Conservation (phyloP, 2,329 filamentous ascomycete species). For the Beauveria bassiana region DNA sequence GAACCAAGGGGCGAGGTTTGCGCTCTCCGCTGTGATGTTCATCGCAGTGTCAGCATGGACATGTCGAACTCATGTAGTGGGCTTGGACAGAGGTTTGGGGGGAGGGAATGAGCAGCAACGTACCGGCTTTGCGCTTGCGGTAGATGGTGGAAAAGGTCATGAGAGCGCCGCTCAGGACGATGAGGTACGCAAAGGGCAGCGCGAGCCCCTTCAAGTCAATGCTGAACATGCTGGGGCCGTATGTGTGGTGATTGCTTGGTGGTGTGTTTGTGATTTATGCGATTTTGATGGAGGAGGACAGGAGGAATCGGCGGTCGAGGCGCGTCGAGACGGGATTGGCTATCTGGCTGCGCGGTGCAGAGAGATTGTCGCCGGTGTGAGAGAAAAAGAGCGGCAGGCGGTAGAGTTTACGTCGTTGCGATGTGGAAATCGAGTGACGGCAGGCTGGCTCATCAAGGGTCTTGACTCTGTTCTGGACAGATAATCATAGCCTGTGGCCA, state of each 20-base stretch:
- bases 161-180: conserved; percentile 78
- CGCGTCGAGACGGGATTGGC: not conserved
- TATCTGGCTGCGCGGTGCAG: not conserved
- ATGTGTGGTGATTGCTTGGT: not conserved
- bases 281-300: not conserved
- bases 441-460: not conserved
- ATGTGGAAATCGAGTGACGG: not conserved
- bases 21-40: conserved; percentile 55
- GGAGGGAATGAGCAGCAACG: conserved; percentile 27
- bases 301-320: not conserved
- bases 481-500: conserved; percentile 10
- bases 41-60: no score
- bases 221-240: conserved; percentile 37
- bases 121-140: conserved; percentile 81
- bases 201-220: conserved; percentile 77
- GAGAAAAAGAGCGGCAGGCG: not conserved
- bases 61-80: no score
- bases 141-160: conserved; percentile 90
- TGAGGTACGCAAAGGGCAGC: conserved; percentile 83
- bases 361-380: not conserved
- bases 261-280: not conserved
- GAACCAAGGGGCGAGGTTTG: conserved; percentile 91
- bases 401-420: not conserved
- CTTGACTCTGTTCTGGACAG: conserved; percentile 7
- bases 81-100: no score